Evolutionary conservation across 108 stramenopile species (phyloP).

Genomic region (Fistulifera solaris): DNA sequence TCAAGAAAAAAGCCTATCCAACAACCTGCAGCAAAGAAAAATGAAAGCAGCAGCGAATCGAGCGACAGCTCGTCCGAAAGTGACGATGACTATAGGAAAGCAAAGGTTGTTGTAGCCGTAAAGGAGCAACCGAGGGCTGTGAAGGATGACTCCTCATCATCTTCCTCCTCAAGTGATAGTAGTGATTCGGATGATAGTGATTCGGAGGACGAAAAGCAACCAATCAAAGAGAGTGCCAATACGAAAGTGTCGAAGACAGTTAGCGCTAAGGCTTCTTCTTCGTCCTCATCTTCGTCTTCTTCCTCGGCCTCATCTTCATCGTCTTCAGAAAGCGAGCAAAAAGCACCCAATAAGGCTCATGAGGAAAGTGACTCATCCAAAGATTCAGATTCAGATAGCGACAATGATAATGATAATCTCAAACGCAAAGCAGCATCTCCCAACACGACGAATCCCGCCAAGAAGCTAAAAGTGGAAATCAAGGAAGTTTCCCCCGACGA

Average conservation of each 20-base stretch:
- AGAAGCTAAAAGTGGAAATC: constrained; percentile 5
- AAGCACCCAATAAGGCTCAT: background rate
- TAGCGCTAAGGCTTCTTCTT: constrained; percentile 1
- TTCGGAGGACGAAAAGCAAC: background rate
- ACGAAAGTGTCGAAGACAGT: background rate
- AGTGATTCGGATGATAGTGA: background rate
- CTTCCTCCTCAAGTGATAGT: constrained; percentile 9
- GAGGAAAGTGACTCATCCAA: background rate
- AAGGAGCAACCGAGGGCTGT: constrained; percentile 12
- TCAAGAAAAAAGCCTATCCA: background rate
- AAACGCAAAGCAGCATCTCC: background rate
- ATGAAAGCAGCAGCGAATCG: constrained; percentile 1
- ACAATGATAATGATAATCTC: background rate
- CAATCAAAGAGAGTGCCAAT: background rate
- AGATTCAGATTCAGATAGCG: constrained; percentile 4
- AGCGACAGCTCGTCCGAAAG: background rate
- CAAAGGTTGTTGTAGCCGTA: background rate
- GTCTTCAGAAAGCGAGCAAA: constrained; percentile 6
- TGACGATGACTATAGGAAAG: constrained; percentile 7
- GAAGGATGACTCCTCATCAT: constrained; percentile 6
- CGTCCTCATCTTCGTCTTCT: constrained; percentile 6
- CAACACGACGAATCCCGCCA: background rate
- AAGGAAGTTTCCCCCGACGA: constrained; percentile 24
- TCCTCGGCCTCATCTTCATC: background rate
- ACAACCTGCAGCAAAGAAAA: constrained; percentile 2